A percentile compares a stretch with the other conserved stretches of the same genome.
These are phyloP conservation scores for Pseudocercospora crystallina DNA, from an alignment of 2,329 filamentous ascomycete genomes.

Conservation along the genomic window DNA sequence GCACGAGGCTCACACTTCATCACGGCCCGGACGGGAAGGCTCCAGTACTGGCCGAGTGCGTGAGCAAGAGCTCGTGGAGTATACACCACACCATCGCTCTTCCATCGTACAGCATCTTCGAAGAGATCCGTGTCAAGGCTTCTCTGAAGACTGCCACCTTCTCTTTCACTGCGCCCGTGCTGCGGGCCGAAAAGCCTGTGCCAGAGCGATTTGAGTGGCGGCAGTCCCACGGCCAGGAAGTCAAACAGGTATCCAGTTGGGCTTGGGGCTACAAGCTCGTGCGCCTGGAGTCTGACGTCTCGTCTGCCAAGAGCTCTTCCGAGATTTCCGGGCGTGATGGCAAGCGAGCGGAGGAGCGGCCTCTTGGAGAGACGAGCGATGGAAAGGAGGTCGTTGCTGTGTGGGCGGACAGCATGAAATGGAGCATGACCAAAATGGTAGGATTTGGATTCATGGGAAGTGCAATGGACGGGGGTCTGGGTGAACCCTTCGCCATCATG, in stretches of 20 bases:
- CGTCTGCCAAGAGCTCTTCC: not conserved
- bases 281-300: slow-evolving; percentile 9
- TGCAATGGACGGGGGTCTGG: slow-evolving; percentile 14
- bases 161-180: slow-evolving; percentile 11
- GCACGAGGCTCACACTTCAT: slow-evolving; percentile 12
- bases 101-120: slow-evolving; percentile 7
- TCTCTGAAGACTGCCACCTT: slow-evolving; percentile 8
- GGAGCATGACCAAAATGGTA: slow-evolving; percentile 20
- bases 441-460: slow-evolving; percentile 19
- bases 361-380: slow-evolving; percentile 17
- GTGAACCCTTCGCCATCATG: slow-evolving; percentile 18
- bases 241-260: slow-evolving; percentile 14
- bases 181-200: slow-evolving; percentile 7
- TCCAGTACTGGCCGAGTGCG: slow-evolving; percentile 5
- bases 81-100: slow-evolving; percentile 10
- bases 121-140: slow-evolving; percentile 10
- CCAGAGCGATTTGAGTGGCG: slow-evolving; percentile 22
- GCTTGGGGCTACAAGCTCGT: slow-evolving; percentile 23
- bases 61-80: slow-evolving; percentile 4
- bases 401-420: slow-evolving; percentile 20
- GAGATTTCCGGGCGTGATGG: not conserved
- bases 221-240: slow-evolving; percentile 20
- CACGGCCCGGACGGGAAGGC: slow-evolving; percentile 2
- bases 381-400: slow-evolving; percentile 24
- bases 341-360: slow-evolving; percentile 4